Evolutionary conservation across 345 rosid species (phyloP), one percentile per base, ranked within the genome.

Genomic region (Eutrema heterophyllum): DNA sequence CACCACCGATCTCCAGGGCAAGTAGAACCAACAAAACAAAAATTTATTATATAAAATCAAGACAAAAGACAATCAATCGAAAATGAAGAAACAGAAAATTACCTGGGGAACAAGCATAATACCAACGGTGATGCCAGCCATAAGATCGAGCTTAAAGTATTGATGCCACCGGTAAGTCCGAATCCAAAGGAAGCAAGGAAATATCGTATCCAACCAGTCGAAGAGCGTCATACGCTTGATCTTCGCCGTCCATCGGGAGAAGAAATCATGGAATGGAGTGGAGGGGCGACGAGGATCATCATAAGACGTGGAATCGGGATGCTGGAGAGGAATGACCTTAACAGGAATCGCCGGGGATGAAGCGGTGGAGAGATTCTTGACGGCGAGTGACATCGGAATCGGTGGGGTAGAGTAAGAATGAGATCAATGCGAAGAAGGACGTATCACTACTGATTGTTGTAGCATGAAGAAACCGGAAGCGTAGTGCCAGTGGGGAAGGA

Each of bases 61-160:
- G 10, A 26, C 9, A 27, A 3, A 30, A 45, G n/a, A 35, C 16
- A 30, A 24, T 14, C 16, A 51, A 44, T 43, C 7, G 15, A 29
- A 12, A 33, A 45, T 5, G 14, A 5, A 27, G 54, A 59, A 30
- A 40, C 18, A 18, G 54, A 27, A n/a, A 29, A 45, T 18, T 24
- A 92, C 99, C 97, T 95, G 99, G 15, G 99, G 98, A 15, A 95
- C 98, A 39, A 95, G 97, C 99, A 95, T 95, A 41, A 95, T 33
- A 43, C 94, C 99, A 67, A 90, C 92, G 78, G 99, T 92, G 75
- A 78, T 73, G 18, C 99, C 99, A 43, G 99, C 97, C 88, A 90
- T 81, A 67, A 95, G 92, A 87, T 95, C 99, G 49, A 80, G 68
- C 85, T 87, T 93, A 38, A 88, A 83, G 66, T 88, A 84, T 33